phyloP scores from a whole-genome alignment of 495 filamentous ascomycete species.

The Trichoderma gamsii region DNA sequence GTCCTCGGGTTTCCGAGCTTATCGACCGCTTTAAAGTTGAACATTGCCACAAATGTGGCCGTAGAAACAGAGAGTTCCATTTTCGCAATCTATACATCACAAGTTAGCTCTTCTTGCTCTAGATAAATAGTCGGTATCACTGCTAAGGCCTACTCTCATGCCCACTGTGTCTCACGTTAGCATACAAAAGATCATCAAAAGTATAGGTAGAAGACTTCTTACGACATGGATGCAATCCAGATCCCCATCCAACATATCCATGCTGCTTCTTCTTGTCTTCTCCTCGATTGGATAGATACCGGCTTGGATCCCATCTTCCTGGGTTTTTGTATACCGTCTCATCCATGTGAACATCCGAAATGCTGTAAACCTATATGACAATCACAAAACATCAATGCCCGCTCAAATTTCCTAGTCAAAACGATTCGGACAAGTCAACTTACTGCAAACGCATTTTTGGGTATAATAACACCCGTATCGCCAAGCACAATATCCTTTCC shows the following conservation, averaged over 20 bases:
- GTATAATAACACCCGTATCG: conserved; percentile 37
- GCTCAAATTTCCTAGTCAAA: not conserved
- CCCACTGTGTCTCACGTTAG: conserved; percentile 22
- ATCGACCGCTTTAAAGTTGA: conserved; percentile 19
- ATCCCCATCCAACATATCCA: conserved; percentile 41
- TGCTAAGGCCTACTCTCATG: conserved; percentile 19
- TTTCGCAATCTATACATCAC: conserved; percentile 33
- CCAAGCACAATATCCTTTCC: conserved; percentile 33
- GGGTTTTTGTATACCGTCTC: conserved; percentile 39
- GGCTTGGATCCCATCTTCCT: conserved; percentile 36
- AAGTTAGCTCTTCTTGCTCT: conserved; percentile 5
- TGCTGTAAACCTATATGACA: conserved; percentile 20
- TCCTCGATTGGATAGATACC: conserved; percentile 35
- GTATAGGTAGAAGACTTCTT: conserved; percentile 34
- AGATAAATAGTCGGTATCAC: not conserved
- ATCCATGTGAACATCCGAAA: conserved; percentile 37
- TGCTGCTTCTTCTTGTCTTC: conserved; percentile 39
- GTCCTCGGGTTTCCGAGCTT: conserved; percentile 17
- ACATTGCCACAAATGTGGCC: conserved; percentile 32
- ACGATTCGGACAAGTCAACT: not conserved
- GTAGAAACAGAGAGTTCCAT: conserved; percentile 34
- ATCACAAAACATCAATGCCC: not conserved
- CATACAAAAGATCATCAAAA: conserved; percentile 29
- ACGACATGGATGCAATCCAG: conserved; percentile 39
- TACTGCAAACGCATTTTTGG: conserved; percentile 32